Evolutionary conservation across 805 yeast genomes (phyloP), one percentile per base, ranked within the genome.

Genomic region (Saturnispora zaruensis): DNA sequence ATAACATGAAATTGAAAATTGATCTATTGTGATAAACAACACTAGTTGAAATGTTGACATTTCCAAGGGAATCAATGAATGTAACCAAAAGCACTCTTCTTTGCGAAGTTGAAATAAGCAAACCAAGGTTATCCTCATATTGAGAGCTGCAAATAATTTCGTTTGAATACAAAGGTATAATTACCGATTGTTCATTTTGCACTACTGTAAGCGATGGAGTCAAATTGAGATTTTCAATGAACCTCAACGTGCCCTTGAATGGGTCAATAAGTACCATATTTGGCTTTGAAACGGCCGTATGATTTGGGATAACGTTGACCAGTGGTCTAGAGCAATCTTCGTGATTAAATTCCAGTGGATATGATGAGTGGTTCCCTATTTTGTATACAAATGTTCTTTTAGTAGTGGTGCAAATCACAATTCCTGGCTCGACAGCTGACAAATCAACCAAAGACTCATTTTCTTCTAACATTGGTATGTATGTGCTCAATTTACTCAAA

Each of bases 81-180:
- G 82, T 70, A 2, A 87, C 59, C 41, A 86, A 69, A 5, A 82
- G 62, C 41, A 83, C 77, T 52, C 90, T 71, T 23, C 87, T 87
- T 53, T 76, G 68, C 3, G 85, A 77, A 0, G 96, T 87, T 6
- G 88, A 77, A 7, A 84, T 59, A 0, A 83, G 71, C 4, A 87
- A 70, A 2, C 96, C 96, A 1, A 84, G 79, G 0, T 93, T 90
- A 55, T 81, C 87, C 9, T 83, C 72, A 52, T 76, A 76, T 49
- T 79, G 77, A 1, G 83, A 74, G 36, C 72, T 57, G 1, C 79
- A 76, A 16, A 88, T 69, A 28, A 63, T 60, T 61, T 90, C 97
- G 14, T 73, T 70, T 18, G 72, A 63, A 1, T 68, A 58, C 5
- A 82, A 66, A 40, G 70, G 73, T 21, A 82, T 57, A 3, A 64